Evolutionary conservation across 2,329 filamentous ascomycete genomes (phyloP).

Genomic region (Penicillium sp.): DNA sequence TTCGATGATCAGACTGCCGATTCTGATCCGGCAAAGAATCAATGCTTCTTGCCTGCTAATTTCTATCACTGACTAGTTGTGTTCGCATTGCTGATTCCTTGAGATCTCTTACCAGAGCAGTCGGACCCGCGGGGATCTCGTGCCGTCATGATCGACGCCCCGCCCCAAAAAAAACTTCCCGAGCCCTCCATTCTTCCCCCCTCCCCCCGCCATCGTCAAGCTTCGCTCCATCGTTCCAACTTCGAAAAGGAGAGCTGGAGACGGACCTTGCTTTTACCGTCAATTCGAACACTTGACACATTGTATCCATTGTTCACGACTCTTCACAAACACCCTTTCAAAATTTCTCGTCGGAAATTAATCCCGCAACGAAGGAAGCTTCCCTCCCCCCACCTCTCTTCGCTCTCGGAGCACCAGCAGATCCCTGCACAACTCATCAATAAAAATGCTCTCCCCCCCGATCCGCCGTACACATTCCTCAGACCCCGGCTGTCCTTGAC

Average conservation of each 20-base stretch:
- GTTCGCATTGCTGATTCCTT: background rate
- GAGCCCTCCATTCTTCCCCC: conserved; percentile 14
- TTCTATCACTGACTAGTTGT: background rate
- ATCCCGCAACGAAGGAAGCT: background rate
- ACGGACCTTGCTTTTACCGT: background rate
- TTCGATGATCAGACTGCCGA: background rate
- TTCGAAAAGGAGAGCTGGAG: conserved; percentile 2
- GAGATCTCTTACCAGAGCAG: background rate
- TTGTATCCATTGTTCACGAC: background rate
- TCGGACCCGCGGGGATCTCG: conserved; percentile 2
- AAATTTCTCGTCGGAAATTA: background rate
- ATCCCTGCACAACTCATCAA: background rate
- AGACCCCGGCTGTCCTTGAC: conserved; percentile 41
- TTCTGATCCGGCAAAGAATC: background rate
- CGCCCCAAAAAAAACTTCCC: conserved; percentile 27
- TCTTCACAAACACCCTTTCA: background rate
- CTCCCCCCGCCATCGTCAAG: conserved; percentile 4
- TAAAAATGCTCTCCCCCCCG: conserved; percentile 4
- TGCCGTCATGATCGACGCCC: conserved; percentile 27
- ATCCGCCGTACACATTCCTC: conserved; percentile 34
- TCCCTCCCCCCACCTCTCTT: background rate
- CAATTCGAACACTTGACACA: background rate
- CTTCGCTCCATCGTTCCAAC: conserved; percentile 2
- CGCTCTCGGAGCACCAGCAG: background rate
- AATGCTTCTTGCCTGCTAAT: background rate